Base-by-base conservation (phyloP, 164 flowering plant genomes). In the Dillenia suffruticosa region DNA sequence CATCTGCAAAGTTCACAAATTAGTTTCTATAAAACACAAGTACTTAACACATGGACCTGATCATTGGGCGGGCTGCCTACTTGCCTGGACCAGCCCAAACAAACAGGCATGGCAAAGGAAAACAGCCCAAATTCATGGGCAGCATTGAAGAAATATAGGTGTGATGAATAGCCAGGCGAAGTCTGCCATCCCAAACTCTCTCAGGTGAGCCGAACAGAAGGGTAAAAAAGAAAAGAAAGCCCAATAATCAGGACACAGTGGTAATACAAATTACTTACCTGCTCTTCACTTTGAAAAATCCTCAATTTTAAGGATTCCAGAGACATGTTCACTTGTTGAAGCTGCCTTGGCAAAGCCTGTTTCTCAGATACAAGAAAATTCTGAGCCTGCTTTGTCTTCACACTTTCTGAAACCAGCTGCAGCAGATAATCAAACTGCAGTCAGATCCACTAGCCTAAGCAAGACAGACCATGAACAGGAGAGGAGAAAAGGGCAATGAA, bases 391-490 rank as follows among this genome's bases (percentile, higher is more conserved):
- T 86, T 91, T 66, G 84, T 71, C 80, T 88, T 89, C 61, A 91
- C 97, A 77, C 96, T 91, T 73, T 91, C 97, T 49, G 97, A 94
- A 51, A 94, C 97, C 66, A 94, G 79, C 97, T 94, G 79, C 65
- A 74, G 47, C 10, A 69, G 12, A 57, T 61, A 56, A 53, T 15
- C 54, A 22, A 19, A 58, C 46, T 19, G 53, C 16, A 51, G 46
- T 64, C 51, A 75, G 64, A 49, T 22, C 40, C 14, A 61, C 46
- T 8, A 57, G 10, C 45, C 17, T 45, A 59, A 56, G 59, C 69
- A 46, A 57, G 56, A 9, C 14, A 46, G 24, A 44, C 16, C 12
- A 56, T 44, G 40, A 49, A 47, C 14, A 19, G 46, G 46, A 46
- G 22, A 9, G 46, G 49, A 45, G 19, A 51, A n/a, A 51, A n/a